Base-by-base conservation (phyloP, 2,329 filamentous ascomycete species). In the Epichloe festucae region DNA sequence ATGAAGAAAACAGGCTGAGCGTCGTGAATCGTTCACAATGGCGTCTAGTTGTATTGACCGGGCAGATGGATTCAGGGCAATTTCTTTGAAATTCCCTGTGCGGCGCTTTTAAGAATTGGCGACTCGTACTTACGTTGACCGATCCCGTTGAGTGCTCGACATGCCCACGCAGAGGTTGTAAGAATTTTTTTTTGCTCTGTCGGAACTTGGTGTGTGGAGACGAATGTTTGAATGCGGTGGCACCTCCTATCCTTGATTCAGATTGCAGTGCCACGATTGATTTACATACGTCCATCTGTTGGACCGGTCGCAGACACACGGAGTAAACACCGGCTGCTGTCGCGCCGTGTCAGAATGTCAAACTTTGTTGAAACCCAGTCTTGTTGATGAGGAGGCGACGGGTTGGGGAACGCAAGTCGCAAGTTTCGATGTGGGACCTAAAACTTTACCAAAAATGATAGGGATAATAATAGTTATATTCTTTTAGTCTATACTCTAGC, bases 71-170 rank as follows among this genome's bases (percentile, higher is more conserved):
- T 67, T 63, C 61, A 61, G 61, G 62, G 58, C 35, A 14, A 45
- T 3, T 17, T 47, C 44, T 46, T 21, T 12, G 23, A 39, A 57
- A 47, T 61, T 58, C 59, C 59, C 61, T 63, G 67, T 62, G 62
- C 73, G 77, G 74, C 70, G 76, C 76, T 79, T 67, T 69, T 27
- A 80, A 81, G 77, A 81, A 81, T 80, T 79, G 76, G 73, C 68
- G 73, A 77, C 70, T 77, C 73, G 73, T 70, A 65, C 62, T 59
- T 53, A 68, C 67, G 70, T 78, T 75, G 70, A 72, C 72, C 76
- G 74, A 73, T 81, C 76, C 78, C 78, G 78, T 81, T 79, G 75
- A 78, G 77, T 73, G 73, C 67, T 73, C 77, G 73, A 80, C 76
- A 79, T 76, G 42, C 58, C 55, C 46, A 50, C 23, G 31, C 35